Base-by-base conservation (phyloP, 768 basidiomycete genomes). In the Daedalea quercina region DNA sequence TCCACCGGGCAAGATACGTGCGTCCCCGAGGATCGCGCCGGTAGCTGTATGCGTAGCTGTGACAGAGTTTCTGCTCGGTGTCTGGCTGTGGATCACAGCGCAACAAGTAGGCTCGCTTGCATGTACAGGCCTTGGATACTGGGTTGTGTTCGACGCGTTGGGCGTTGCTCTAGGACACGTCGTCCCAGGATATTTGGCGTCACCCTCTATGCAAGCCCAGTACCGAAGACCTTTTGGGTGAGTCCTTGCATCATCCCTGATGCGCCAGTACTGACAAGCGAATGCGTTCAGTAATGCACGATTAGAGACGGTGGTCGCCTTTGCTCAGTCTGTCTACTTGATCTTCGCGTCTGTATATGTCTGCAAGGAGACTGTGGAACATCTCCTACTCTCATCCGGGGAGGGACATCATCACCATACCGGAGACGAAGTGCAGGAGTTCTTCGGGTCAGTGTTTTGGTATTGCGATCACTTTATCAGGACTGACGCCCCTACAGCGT, bases 361-460 rank as follows among this genome's bases (percentile, higher is more conserved):
- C 17, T 94, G 92, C 62, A 98, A 99, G 64, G 96, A 99, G 75
- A 89, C 94, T 0, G 76, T 98, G 3, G 95, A 99, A 69, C 94
- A 95, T 69, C 68, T 96, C 37, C 66, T 99, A 15, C 74, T 97
- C 41, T 83, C 84, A 44, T 78, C 80, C 7, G 87, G 81, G 17
- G 74, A 77, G 53, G 76, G 74, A 44, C 79, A 82, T 54, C 86
- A 88, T 60, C 87, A 89, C 60, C 85, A 86, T 63, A 76, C 81
- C 35, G 83, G 85, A 9, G 77, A 80, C 56, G 77, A 75, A 52
- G 69, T 66, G 11, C 60, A 73, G 22, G 69, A 71, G 35, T 61
- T 67, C 1, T 60, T 69, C 23, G 75, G 76, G 75, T 77, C 25
- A 52, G 76, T 68, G 17, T 3, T 26, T 33, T 49, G 25, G 33